A percentile compares a stretch with the other conserved stretches of the same genome.
phyloP scores from a whole-genome alignment of 164 flowering plant species.

The Magnolia officinalis region DNA sequence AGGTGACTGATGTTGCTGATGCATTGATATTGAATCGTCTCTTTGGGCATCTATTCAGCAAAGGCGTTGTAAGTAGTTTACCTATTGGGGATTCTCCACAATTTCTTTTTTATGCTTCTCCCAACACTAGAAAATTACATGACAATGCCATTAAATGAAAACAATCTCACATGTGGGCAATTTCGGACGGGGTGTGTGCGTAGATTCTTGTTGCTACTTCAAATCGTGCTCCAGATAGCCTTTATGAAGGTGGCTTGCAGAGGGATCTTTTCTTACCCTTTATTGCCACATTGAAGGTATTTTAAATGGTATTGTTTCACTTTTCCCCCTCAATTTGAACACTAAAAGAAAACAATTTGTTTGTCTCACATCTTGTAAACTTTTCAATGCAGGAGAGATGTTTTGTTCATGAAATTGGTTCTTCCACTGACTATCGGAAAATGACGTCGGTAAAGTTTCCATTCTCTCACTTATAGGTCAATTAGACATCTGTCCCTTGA shows the following conservation, averaged over 20 bases:
- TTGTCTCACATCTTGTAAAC: constrained; percentile 1
- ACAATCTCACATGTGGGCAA: constrained; percentile 2
- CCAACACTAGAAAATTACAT: neutral
- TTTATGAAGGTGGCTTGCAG: constrained; percentile 94
- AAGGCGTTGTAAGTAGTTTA: constrained; percentile 69
- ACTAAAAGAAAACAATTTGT: neutral
- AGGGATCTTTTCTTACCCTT: constrained; percentile 97
- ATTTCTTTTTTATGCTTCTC: neutral
- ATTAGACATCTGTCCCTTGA: neutral
- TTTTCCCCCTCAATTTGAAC: neutral
- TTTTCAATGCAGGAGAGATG: constrained; percentile 75
- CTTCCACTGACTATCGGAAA: constrained; percentile 80
- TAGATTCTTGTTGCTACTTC: constrained; percentile 96
- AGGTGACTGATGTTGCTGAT: constrained; percentile 99
- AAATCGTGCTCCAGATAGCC: constrained; percentile 96
- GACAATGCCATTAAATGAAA: neutral
- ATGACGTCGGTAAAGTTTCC: constrained; percentile 68
- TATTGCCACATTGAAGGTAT: constrained; percentile 86
- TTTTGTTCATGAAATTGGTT: constrained; percentile 81
- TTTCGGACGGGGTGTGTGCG: constrained; percentile 10
- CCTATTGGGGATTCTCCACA: neutral
- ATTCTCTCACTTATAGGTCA: neutral
- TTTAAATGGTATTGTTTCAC: constrained; percentile 3
- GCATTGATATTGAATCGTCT: constrained; percentile 95
- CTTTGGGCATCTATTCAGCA: constrained; percentile 70